A percentile compares a stretch with the other conserved stretches of the same genome.
These are phyloP conservation scores for Favolaschia claudopus DNA, from an alignment of 768 basidiomycete species.

Conservation along the genomic window DNA sequence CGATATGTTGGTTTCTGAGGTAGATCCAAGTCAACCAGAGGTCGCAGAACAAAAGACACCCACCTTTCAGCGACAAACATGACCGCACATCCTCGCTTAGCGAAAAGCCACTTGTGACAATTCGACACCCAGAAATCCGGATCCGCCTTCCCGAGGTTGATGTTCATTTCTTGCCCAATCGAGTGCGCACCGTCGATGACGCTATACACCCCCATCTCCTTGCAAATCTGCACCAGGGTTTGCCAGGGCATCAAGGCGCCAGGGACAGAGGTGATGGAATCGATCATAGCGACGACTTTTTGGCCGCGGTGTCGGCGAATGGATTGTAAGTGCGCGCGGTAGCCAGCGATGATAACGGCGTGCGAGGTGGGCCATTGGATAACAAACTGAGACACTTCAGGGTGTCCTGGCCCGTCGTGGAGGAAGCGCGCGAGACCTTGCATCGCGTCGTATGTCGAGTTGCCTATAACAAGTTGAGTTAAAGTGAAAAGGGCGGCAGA, in stretches of 20 bases:
- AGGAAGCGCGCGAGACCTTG: slow-evolving; percentile 56
- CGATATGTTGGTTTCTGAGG: slow-evolving; percentile 69
- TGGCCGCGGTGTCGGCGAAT: slow-evolving; percentile 30
- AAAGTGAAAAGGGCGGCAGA: too few species aligned
- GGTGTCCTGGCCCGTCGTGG: slow-evolving; percentile 56
- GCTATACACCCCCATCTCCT: slow-evolving; percentile 65
- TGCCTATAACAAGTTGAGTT: too few species aligned
- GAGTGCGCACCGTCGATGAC: slow-evolving; percentile 82
- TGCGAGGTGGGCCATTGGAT: slow-evolving; percentile 59
- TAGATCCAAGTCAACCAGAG: not conserved
- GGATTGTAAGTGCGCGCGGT: slow-evolving; percentile 44
- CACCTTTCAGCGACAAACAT: slow-evolving; percentile 46
- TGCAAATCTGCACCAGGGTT: slow-evolving; percentile 69
- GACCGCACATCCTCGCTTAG: slow-evolving; percentile 64
- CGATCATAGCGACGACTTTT: slow-evolving; percentile 71
- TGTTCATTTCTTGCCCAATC: slow-evolving; percentile 72
- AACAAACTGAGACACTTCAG: slow-evolving; percentile 50
- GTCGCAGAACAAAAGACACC: slow-evolving; percentile 26
- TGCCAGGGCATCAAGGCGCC: slow-evolving; percentile 75
- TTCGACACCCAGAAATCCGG: slow-evolving; percentile 74
- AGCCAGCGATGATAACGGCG: slow-evolving; percentile 59
- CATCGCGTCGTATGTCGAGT: slow-evolving; percentile 63
- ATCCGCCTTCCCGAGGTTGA: slow-evolving; percentile 57
- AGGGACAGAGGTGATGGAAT: slow-evolving; percentile 66
- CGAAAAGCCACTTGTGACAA: slow-evolving; percentile 77